These are phyloP conservation scores for Canavalia gladiata DNA, from an alignment of 306 rosid species.

Conservation along the genomic window DNA sequence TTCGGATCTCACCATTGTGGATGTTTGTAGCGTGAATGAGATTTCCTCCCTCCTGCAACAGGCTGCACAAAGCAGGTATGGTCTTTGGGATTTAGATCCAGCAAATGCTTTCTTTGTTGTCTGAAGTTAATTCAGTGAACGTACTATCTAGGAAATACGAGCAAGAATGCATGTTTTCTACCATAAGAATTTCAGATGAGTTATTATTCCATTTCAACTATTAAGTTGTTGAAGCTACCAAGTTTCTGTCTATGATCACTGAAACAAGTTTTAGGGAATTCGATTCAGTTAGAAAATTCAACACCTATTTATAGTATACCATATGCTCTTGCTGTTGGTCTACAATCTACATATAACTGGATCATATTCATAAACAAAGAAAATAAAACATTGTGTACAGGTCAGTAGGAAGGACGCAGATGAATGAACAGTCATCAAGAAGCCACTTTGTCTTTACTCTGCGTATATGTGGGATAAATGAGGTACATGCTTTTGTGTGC, in stretches of 20 bases:
- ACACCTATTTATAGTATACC: background rate
- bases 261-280: slow-evolving; percentile 6
- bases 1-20: slow-evolving; percentile 83
- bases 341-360: slow-evolving; percentile 18
- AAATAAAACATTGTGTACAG: slow-evolving; percentile 54
- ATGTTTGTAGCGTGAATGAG: slow-evolving; percentile 83
- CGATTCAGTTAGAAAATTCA: slow-evolving; percentile 5
- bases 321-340: slow-evolving; percentile 18
- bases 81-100: background rate
- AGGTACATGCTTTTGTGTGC: slow-evolving; percentile 58
- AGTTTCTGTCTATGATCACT: background rate
- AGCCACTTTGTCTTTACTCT: slow-evolving; percentile 94
- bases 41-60: slow-evolving; percentile 86
- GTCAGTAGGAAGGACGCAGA: slow-evolving; percentile 95
- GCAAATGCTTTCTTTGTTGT: slow-evolving; percentile 3
- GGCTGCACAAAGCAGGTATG: slow-evolving; percentile 92
- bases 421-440: slow-evolving; percentile 98
- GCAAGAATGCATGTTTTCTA: slow-evolving; percentile 11
- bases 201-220: slow-evolving; percentile 23
- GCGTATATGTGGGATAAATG: slow-evolving; percentile 88
- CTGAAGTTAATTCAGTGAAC: slow-evolving; percentile 28
- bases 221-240: background rate
- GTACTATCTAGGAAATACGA: slow-evolving; percentile 25
- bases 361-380: background rate
- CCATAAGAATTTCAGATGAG: slow-evolving; percentile 30